Evolutionary conservation across 176 grass and related monocot species (phyloP).

Genomic region (Avena sativa): DNA sequence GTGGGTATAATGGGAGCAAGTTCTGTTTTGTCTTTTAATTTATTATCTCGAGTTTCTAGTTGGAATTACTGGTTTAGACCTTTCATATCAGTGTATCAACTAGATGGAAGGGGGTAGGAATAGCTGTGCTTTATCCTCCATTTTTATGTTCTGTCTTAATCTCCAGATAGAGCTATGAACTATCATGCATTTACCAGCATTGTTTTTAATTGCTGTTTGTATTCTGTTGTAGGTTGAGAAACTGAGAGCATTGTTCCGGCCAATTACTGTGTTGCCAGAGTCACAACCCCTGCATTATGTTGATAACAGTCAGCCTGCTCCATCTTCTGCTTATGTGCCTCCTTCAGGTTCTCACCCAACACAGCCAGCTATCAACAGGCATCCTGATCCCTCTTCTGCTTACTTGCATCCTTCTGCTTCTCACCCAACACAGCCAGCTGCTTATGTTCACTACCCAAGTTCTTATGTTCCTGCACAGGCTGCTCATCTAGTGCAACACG

Average conservation of each 20-base stretch:
- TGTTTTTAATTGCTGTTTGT: constrained; percentile 29
- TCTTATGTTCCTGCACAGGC: constrained; percentile 17
- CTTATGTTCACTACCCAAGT: constrained; percentile 39
- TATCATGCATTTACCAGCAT: neutral
- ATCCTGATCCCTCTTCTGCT: neutral
- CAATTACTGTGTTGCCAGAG: constrained; percentile 43
- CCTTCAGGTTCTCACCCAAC: neutral
- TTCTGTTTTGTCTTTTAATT: neutral
- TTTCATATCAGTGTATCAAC: neutral
- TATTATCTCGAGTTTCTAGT: neutral
- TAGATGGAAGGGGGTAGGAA: constrained; percentile 4
- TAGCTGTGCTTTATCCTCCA: neutral
- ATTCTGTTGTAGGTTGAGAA: constrained; percentile 59
- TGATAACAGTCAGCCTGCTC: constrained; percentile 36
- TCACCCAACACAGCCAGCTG: constrained; percentile 1
- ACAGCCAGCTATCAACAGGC: constrained; percentile 20
- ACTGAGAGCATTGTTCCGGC: constrained; percentile 53
- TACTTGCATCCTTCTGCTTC: neutral
- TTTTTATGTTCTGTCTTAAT: constrained; percentile 18
- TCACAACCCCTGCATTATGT: constrained; percentile 37
- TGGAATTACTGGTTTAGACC: neutral
- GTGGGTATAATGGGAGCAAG: neutral
- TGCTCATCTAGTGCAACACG: constrained; percentile 5
- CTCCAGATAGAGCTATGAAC: constrained; percentile 22
- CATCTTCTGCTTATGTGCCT: constrained; percentile 6